Evolutionary conservation across 345 rosid species (phyloP).

Genomic region (Ricinus communis): DNA sequence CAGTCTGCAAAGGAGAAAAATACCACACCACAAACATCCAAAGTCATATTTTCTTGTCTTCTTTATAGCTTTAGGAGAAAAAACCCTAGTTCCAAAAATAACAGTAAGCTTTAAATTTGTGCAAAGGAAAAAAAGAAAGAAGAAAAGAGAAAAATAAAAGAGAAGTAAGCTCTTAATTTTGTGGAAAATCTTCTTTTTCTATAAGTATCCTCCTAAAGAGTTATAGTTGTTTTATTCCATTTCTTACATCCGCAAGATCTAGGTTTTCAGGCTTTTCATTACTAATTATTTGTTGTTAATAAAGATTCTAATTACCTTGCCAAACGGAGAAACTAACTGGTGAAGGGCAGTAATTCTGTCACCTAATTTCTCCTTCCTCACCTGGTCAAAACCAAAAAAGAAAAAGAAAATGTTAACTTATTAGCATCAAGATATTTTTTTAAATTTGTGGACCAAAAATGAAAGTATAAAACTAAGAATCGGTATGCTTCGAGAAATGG

Average conservation of each 20-base stretch:
- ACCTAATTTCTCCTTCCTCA: slow-evolving; percentile 38
- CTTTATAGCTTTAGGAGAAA: slow-evolving; percentile 10
- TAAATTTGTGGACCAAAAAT: not conserved
- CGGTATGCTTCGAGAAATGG: slow-evolving; percentile 16
- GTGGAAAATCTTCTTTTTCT: not conserved
- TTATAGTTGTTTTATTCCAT: not conserved
- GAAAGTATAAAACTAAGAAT: slow-evolving; percentile 14
- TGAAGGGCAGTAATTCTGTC: slow-evolving; percentile 38
- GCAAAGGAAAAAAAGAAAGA: not conserved
- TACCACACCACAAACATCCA: slow-evolving; percentile 30
- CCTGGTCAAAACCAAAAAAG: slow-evolving; percentile 14
- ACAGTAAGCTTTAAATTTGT: no score
- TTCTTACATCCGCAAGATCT: not conserved
- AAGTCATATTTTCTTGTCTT: slow-evolving; percentile 26
- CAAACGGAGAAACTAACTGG: slow-evolving; percentile 38
- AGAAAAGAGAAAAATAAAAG: not conserved
- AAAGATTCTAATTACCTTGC: slow-evolving; percentile 23
- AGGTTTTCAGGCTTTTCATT: no score
- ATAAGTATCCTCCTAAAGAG: not conserved
- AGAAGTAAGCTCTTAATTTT: not conserved
- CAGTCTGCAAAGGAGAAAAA: slow-evolving; percentile 28
- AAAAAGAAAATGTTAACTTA: not conserved
- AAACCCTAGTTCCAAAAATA: slow-evolving; percentile 1
- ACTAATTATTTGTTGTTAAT: no score
- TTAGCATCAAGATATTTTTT: not conserved